Percentiles rank a stretch among this genome's conserved stretches.
phyloP scores from a whole-genome alignment of 306 rosid species.

The Glycine soja region DNA sequence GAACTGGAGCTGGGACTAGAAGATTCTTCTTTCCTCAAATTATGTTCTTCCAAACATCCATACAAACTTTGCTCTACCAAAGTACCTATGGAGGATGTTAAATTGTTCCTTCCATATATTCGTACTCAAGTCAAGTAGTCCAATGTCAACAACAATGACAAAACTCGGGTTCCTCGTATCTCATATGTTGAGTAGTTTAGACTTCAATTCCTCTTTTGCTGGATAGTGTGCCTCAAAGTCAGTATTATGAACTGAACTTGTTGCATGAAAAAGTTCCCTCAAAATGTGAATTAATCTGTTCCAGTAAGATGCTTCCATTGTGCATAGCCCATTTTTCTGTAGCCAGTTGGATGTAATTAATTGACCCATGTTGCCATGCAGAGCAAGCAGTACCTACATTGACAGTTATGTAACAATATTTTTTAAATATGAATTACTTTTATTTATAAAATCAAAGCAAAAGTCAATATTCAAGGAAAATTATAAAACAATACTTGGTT shows the following conservation, averaged over 20 bases:
- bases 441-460: neutral
- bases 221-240: constrained; percentile 71
- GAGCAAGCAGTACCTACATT: constrained; percentile 86
- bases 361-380: constrained; percentile 77
- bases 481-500: no score
- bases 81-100: constrained; percentile 78
- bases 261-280: constrained; percentile 72
- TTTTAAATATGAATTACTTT: neutral
- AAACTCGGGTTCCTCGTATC: constrained; percentile 75
- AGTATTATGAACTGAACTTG: constrained; percentile 54
- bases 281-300: constrained; percentile 87
- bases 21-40: constrained; percentile 55
- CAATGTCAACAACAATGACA: constrained; percentile 81
- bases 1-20: constrained; percentile 44
- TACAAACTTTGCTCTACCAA: constrained; percentile 82
- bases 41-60: constrained; percentile 68
- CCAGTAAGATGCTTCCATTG: constrained; percentile 93
- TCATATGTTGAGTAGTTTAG: constrained; percentile 59
- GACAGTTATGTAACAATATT: neutral
- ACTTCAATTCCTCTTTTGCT: constrained; percentile 59
- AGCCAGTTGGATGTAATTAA: constrained; percentile 81
- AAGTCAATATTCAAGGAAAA: no score
- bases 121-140: constrained; percentile 94
- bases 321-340: constrained; percentile 68
- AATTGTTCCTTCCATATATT: constrained; percentile 98